A percentile compares a stretch with the other conserved stretches of the same genome.
Evolutionary conservation across 2,329 filamentous ascomycete genomes (phyloP).

Genomic region (Colletotrichum lini): DNA sequence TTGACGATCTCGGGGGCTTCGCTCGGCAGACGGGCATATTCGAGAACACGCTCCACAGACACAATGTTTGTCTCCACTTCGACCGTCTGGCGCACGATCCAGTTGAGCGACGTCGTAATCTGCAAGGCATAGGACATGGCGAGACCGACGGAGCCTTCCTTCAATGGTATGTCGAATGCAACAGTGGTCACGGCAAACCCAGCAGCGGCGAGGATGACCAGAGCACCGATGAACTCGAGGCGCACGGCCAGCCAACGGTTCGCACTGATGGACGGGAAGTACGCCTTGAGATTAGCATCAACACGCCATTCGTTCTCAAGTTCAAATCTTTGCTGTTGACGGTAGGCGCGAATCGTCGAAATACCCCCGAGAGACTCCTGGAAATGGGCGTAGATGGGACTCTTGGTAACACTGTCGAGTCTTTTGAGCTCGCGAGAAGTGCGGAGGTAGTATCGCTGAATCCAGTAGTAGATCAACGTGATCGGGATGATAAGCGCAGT

Average conservation of each 20-base stretch:
- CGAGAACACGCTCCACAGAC: slow-evolving; percentile 95
- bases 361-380: slow-evolving; percentile 96
- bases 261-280: slow-evolving; percentile 95
- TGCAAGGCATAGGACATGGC: slow-evolving; percentile 98
- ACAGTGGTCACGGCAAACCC: slow-evolving; percentile 87
- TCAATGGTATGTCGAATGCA: slow-evolving; percentile 73
- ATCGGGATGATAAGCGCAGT: slow-evolving; percentile 86
- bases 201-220: slow-evolving; percentile 92
- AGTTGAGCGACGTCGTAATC: slow-evolving; percentile 97
- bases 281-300: slow-evolving; percentile 93
- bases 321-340: slow-evolving; percentile 88
- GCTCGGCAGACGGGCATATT: slow-evolving; percentile 91
- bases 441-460: slow-evolving; percentile 96
- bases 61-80: slow-evolving; percentile 99
- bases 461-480: slow-evolving; percentile 86
- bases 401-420: slow-evolving; percentile 93
- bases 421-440: slow-evolving; percentile 97
- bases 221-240: slow-evolving; percentile 93
- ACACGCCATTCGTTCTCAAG: slow-evolving; percentile 98
- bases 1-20: slow-evolving; percentile 96
- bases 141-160: slow-evolving; percentile 86
- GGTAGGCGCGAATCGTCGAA: slow-evolving; percentile 94
- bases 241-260: slow-evolving; percentile 95
- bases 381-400: slow-evolving; percentile 98
- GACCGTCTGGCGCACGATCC: slow-evolving; percentile 98